Evolutionary conservation across 768 basidiomycete species (phyloP).

Genomic region (Lentinula sp.): DNA sequence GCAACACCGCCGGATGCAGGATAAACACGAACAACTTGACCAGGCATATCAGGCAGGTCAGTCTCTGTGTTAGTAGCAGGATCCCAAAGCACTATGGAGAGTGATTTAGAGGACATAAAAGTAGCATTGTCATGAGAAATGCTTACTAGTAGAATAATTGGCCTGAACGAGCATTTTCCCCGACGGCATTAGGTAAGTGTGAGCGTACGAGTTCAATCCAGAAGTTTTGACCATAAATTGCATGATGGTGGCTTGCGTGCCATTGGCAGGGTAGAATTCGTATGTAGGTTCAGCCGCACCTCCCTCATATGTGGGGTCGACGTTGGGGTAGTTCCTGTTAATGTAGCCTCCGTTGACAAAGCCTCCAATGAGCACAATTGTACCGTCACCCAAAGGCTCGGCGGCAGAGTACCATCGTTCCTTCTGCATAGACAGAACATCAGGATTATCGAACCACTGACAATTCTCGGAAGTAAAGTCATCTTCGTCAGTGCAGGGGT

Average conservation of each 20-base stretch:
- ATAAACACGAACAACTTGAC: constrained; percentile 72
- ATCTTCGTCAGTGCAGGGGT: constrained; percentile 55
- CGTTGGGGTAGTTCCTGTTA: constrained; percentile 68
- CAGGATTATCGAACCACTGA: constrained; percentile 68
- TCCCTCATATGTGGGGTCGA: constrained; percentile 53
- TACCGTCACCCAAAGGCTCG: constrained; percentile 72
- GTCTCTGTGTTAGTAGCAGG: constrained; percentile 51
- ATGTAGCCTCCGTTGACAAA: constrained; percentile 76
- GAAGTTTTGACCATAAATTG: constrained; percentile 67
- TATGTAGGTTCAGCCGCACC: constrained; percentile 77
- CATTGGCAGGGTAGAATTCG: constrained; percentile 74
- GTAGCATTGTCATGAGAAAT: constrained; percentile 4
- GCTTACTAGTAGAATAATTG: constrained; percentile 69
- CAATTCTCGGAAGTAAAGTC: constrained; percentile 47
- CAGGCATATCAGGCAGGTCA: constrained; percentile 67
- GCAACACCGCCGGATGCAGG: constrained; percentile 85
- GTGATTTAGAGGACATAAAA: background rate
- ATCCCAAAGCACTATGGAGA: constrained; percentile 42
- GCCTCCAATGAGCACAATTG: constrained; percentile 75
- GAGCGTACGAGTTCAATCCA: constrained; percentile 74
- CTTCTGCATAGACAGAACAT: constrained; percentile 58
- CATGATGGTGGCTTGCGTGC: constrained; percentile 42
- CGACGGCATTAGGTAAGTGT: constrained; percentile 68
- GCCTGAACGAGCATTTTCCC: constrained; percentile 81
- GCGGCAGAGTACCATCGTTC: constrained; percentile 77